These are phyloP conservation scores for Rubus idaeus DNA, from an alignment of 306 rosid genomes.

Conservation along the genomic window DNA sequence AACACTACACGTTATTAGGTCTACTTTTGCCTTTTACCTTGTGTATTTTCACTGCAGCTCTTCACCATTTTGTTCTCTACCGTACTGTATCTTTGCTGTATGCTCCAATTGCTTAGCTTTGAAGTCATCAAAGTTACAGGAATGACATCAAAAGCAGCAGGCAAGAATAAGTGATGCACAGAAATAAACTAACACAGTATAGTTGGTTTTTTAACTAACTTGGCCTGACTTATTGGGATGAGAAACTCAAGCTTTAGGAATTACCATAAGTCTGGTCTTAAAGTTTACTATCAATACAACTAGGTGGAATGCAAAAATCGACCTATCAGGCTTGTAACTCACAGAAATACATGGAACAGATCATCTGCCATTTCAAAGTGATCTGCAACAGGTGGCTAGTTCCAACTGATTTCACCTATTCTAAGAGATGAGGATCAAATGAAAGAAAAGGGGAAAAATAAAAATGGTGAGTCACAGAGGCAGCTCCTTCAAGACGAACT, in stretches of 20 bases:
- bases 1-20: background rate
- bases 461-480: constrained; percentile 17
- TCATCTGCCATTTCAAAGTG: constrained; percentile 30
- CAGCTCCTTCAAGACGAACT: constrained; percentile 65
- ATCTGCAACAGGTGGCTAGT: constrained; percentile 42
- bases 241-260: constrained; percentile 1
- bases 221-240: constrained; percentile 11
- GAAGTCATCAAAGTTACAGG: constrained; percentile 25
- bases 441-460: constrained; percentile 12
- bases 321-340: background rate
- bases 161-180: background rate
- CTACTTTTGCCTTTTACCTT: background rate
- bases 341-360: background rate
- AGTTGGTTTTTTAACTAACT: constrained; percentile 23
- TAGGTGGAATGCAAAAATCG: constrained; percentile 1
- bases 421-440: constrained; percentile 45
- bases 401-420: constrained; percentile 36
- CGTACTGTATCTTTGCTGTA: constrained; percentile 22
- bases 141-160: constrained; percentile 15
- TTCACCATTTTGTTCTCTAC: background rate
- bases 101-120: constrained; percentile 40
- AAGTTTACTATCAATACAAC: constrained; percentile 2
- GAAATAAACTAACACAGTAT: background rate
- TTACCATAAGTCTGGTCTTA: constrained; percentile 13
- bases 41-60: background rate